phyloP scores from a whole-genome alignment of 176 grass and related monocot genomes.

The Oryza longistaminata region DNA sequence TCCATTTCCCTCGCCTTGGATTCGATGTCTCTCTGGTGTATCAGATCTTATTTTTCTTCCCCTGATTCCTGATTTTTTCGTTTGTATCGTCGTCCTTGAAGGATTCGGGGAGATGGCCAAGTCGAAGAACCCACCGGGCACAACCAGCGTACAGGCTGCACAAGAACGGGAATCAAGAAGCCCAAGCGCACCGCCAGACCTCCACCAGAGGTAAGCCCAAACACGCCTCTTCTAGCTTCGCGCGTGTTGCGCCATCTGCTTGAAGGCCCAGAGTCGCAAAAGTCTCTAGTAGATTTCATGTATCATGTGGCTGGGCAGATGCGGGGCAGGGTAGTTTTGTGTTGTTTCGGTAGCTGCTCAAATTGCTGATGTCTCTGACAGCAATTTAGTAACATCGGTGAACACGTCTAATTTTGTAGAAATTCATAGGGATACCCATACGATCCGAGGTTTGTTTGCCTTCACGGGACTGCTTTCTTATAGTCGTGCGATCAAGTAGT shows the following conservation, averaged over 20 bases:
- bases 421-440: background rate
- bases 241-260: background rate
- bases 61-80: background rate
- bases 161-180: constrained; percentile 91
- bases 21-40: background rate
- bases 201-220: constrained; percentile 74
- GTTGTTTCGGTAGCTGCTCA: background rate
- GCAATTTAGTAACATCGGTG: background rate
- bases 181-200: constrained; percentile 74
- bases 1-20: background rate
- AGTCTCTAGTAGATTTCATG: background rate
- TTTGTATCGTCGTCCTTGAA: background rate
- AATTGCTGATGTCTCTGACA: no score
- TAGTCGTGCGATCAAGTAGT: background rate
- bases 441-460: background rate
- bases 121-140: constrained; percentile 93
- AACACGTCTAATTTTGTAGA: background rate
- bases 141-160: constrained; percentile 86
- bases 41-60: background rate
- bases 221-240: background rate
- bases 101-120: constrained; percentile 60
- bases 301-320: background rate
- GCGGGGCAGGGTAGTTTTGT: background rate
- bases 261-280: background rate
- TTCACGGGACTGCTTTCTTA: background rate